Conservation (phyloP, 192 early-diverging fungal species). For the Coemansia sp. region DNA sequence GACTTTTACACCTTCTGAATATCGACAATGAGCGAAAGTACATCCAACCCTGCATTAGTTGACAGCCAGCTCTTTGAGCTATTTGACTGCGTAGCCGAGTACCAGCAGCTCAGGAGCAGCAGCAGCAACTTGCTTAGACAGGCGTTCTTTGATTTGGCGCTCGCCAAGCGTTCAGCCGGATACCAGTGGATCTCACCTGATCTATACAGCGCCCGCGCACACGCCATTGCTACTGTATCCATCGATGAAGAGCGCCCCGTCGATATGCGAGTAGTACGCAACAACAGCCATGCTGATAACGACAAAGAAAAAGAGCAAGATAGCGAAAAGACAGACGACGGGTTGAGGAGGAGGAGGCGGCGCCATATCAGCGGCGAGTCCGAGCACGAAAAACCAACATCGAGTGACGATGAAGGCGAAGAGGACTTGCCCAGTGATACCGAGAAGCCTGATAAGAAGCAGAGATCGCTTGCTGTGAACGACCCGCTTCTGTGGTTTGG, state of each 20-base stretch:
- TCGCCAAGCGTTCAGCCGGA: constrained; percentile 41
- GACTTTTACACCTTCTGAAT: background rate
- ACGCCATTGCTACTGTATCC: constrained; percentile 28
- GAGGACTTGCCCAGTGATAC: background rate
- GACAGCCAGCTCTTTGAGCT: constrained; percentile 22
- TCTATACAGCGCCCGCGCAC: constrained; percentile 31
- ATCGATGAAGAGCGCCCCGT: background rate
- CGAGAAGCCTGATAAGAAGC: background rate
- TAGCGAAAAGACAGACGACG: background rate
- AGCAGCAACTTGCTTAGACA: constrained; percentile 15
- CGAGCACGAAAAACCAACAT: background rate
- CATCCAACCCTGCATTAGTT: background rate
- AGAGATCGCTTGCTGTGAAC: background rate
- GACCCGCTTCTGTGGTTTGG: constrained; percentile 54
- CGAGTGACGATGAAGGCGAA: background rate
- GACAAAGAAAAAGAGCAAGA: background rate
- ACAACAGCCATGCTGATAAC: background rate
- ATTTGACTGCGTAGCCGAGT: constrained; percentile 32
- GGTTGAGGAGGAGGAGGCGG: constrained; percentile 2
- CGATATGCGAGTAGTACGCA: background rate
- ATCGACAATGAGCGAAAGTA: background rate
- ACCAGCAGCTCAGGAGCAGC: constrained; percentile 19
- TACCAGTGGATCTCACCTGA: constrained; percentile 50
- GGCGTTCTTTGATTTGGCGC: constrained; percentile 40
- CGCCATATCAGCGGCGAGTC: background rate